A percentile compares a stretch with the other conserved stretches of the same genome.
These are phyloP conservation scores for Exserohilum rostratum DNA, from an alignment of 2,329 filamentous ascomycete genomes.

Conservation along the genomic window DNA sequence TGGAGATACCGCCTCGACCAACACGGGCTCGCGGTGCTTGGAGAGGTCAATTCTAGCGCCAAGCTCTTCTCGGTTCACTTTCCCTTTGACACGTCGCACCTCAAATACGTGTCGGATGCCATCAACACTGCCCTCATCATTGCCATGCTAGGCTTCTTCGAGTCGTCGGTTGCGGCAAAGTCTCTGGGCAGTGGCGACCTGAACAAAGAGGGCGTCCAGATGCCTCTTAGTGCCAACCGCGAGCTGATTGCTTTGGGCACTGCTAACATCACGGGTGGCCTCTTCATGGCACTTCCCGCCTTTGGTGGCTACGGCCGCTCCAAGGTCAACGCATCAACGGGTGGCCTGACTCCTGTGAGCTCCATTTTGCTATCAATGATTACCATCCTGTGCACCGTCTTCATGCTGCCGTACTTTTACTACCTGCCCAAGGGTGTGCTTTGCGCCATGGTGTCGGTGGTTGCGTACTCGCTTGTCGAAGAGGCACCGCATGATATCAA, in stretches of 20 bases:
- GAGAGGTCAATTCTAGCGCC: slow-evolving; percentile 77
- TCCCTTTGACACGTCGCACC: slow-evolving; percentile 77
- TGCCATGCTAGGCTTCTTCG: slow-evolving; percentile 95
- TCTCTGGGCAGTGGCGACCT: slow-evolving; percentile 65
- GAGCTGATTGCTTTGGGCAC: slow-evolving; percentile 91
- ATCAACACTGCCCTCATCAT: slow-evolving; percentile 94
- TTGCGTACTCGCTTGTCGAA: slow-evolving; percentile 92
- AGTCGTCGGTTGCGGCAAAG: slow-evolving; percentile 95
- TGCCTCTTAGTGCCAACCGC: slow-evolving; percentile 86
- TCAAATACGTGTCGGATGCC: slow-evolving; percentile 82
- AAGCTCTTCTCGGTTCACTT: slow-evolving; percentile 79
- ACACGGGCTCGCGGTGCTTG: slow-evolving; percentile 81
- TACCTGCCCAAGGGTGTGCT: slow-evolving; percentile 96
- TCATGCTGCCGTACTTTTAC: slow-evolving; percentile 89
- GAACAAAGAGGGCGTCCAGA: slow-evolving; percentile 70
- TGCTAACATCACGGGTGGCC: slow-evolving; percentile 87
- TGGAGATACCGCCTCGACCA: slow-evolving; percentile 79
- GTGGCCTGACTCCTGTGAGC: slow-evolving; percentile 91
- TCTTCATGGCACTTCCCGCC: slow-evolving; percentile 89
- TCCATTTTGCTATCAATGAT: slow-evolving; percentile 85
- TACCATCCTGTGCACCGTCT: slow-evolving; percentile 79
- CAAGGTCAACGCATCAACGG: slow-evolving; percentile 92
- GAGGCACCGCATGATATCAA: slow-evolving; percentile 90
- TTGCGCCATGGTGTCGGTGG: slow-evolving; percentile 91
- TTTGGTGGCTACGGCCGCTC: slow-evolving; percentile 97